Evolutionary conservation across 2,329 filamentous ascomycete species (phyloP), one percentile per base, ranked within the genome.

Genomic region (Aspergillus sp.): DNA sequence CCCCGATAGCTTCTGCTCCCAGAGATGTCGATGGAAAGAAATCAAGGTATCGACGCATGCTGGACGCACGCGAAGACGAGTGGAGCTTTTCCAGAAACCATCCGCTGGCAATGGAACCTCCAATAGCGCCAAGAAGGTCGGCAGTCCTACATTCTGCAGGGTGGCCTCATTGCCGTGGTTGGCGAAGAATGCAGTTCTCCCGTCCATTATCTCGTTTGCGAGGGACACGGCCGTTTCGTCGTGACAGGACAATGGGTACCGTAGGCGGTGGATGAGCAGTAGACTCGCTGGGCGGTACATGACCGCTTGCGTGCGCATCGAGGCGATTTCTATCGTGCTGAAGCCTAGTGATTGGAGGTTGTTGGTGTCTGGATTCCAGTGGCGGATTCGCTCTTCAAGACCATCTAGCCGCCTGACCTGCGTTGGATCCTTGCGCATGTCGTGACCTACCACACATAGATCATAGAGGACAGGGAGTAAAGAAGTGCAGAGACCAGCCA

Each of bases 151-250:
- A 31, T 30, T 30, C 28, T 35, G 33, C 10, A 35, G 20, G 20
- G 28, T 35, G 5, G 16, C 33, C 10, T 26, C 22, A 10, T 24
- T 25, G 5, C 27, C 22, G 14, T 29, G 27, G 5, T n/a, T 12
- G 14, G 27, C 22, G 22, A 35, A 35, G 12, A 35, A 35, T 1
- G 2, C 17, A 6, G 8, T 26, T 30, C 35, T 24, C 1, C 36
- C 45, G 7, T 32, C 37, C 5, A 34, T 26, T n/a, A 37, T 37
- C 5, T 33, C 16, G 14, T 30, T 30, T n/a, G 35, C 35, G n/a
- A 33, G 24, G 10, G 15, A 28, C 15, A 16, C 20, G 12, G 34
- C 34, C 10, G 17, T 28, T 14, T 22, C 11, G 14, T 36, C 26
- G 1, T 30, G n/a, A 8, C 10, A 17, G 13, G 25, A 28, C 10